Conservation (phyloP, 2,329 filamentous ascomycete species). For the Coleophoma crateriformis region DNA sequence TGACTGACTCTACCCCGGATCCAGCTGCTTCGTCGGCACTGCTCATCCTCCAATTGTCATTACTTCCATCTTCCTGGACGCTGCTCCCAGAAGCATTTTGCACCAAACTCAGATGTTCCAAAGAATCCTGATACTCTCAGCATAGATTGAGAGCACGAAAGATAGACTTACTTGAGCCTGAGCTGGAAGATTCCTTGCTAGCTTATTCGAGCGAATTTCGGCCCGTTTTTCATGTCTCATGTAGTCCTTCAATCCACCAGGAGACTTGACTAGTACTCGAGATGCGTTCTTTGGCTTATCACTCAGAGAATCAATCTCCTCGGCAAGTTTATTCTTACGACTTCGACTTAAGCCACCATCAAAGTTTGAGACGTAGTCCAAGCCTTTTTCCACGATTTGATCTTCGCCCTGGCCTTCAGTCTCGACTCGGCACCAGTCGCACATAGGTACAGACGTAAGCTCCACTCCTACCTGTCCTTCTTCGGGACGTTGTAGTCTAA, state of each 20-base stretch:
- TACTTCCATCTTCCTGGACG: constrained; percentile 12
- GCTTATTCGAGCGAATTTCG: too few species aligned
- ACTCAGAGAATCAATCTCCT: constrained; percentile 6
- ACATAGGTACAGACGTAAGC: constrained; percentile 42
- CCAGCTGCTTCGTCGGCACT: constrained; percentile 5
- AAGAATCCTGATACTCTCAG: not conserved
- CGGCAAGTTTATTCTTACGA: constrained; percentile 34
- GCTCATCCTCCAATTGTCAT: constrained; percentile 5
- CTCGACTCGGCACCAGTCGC: constrained; percentile 39
- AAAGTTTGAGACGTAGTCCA: constrained; percentile 35
- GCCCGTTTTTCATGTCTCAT: too few species aligned
- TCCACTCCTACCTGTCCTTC: constrained; percentile 28
- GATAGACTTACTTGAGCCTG: too few species aligned
- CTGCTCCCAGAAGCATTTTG: constrained; percentile 13
- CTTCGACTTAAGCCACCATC: constrained; percentile 42
- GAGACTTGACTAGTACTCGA: constrained; percentile 4
- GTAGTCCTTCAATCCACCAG: not conserved
- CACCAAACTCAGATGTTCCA: not conserved
- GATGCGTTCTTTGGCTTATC: constrained; percentile 2
- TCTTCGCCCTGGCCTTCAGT: constrained; percentile 20
- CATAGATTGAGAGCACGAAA: too few species aligned
- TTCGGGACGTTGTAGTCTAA: constrained; percentile 20
- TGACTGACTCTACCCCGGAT: not conserved
- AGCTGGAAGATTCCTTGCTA: too few species aligned
- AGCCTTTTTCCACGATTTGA: constrained; percentile 32